Evolutionary conservation across 2,329 filamentous ascomycete species (phyloP).

Genomic region (Diaporthe australafricana): DNA sequence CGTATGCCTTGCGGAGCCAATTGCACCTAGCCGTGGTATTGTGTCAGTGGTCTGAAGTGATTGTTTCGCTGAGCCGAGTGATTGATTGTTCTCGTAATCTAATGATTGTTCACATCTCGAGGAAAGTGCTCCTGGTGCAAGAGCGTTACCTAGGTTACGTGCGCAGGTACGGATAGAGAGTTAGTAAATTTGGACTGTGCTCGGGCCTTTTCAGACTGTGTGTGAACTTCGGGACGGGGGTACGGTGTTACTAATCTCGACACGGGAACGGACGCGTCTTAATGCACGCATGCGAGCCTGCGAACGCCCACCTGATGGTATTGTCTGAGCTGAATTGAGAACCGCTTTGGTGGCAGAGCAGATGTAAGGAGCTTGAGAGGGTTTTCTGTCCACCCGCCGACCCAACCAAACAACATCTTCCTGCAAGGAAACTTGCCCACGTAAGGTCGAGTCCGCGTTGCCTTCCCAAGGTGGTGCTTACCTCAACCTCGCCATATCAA

Average conservation of each 20-base stretch:
- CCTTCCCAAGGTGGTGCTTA: not conserved
- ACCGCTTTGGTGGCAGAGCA: not conserved
- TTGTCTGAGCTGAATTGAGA: not conserved
- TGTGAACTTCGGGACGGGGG: not conserved
- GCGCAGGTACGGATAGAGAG: not conserved
- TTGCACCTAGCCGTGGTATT: too few species aligned
- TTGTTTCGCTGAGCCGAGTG: too few species aligned
- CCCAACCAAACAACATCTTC: not conserved
- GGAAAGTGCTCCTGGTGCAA: not conserved
- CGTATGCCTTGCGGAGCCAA: not conserved
- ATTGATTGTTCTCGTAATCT: not conserved
- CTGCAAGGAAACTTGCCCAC: not conserved
- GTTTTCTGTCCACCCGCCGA: not conserved
- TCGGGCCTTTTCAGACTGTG: not conserved
- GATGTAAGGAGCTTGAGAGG: not conserved
- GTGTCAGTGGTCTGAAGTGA: not conserved
- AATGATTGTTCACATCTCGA: not conserved
- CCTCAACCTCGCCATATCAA: not conserved
- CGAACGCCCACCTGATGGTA: not conserved
- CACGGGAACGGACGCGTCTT: conserved; percentile 23
- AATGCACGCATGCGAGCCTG: not conserved
- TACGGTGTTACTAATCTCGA: not conserved
- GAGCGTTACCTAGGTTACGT: not conserved
- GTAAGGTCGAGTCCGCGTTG: not conserved
- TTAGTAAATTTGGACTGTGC: conserved; percentile 11